Percentiles rank a stretch among this genome's conserved stretches.
phyloP scores from a whole-genome alignment of 345 rosid species.

The Angophora floribunda region DNA sequence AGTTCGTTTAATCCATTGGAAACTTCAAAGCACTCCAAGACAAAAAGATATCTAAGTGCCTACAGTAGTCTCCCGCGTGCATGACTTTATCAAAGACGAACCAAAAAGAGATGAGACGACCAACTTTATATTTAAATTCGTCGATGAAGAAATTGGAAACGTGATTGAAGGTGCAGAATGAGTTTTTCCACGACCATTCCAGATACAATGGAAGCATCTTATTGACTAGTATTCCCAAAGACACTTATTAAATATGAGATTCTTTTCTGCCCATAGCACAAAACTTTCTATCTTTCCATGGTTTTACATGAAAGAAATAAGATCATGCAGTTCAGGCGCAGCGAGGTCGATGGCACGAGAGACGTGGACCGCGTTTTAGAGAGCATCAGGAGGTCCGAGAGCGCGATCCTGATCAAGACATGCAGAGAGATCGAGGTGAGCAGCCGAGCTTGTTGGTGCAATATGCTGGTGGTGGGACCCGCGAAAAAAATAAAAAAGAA shows the following conservation, averaged over 20 bases:
- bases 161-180: neutral
- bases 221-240: neutral
- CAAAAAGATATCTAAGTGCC: neutral
- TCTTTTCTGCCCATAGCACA: too few relatives aligned
- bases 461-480: neutral
- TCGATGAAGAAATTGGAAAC: neutral
- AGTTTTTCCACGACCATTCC: neutral
- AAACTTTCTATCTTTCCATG: neutral
- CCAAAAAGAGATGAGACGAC: neutral
- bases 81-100: neutral
- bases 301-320: neutral
- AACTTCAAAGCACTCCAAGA: neutral
- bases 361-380: neutral
- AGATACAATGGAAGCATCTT: too few relatives aligned
- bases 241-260: too few relatives aligned
- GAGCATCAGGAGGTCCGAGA: neutral
- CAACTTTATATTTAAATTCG: neutral
- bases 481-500: too few relatives aligned
- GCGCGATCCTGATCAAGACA: constrained; percentile 6
- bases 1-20: neutral
- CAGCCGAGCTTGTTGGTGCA: neutral
- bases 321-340: neutral
- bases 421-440: constrained; percentile 8
- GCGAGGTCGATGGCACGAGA: neutral
- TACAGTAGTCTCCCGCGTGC: neutral